A percentile compares a stretch with the other conserved stretches of the same genome.
Evolutionary conservation across 169 alveolate species (phyloP).

Genomic region (Plasmodium vivax): DNA sequence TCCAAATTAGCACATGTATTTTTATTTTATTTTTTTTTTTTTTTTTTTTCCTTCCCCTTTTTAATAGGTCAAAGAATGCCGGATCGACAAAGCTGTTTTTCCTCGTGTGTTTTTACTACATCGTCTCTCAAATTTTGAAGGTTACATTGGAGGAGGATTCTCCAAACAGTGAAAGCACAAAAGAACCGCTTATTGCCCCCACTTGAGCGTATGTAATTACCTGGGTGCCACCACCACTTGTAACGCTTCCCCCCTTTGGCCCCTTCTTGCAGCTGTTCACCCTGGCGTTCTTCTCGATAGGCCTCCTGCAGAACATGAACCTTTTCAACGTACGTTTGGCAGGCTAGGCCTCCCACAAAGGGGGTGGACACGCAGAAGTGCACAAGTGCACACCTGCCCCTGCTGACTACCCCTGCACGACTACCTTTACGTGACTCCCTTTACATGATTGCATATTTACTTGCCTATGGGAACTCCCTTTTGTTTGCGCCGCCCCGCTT

Average conservation of each 20-base stretch:
- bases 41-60: neutral
- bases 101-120: slow-evolving; percentile 23
- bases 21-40: neutral
- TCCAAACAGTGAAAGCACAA: neutral
- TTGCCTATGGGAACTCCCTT: neutral
- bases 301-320: slow-evolving; percentile 53
- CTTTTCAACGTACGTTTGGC: slow-evolving; percentile 26
- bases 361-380: neutral
- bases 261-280: slow-evolving; percentile 18
- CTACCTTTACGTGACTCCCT: too few relatives aligned
- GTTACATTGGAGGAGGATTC: neutral
- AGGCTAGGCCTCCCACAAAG: neutral
- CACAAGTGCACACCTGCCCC: neutral
- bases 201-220: neutral
- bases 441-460: neutral
- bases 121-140: slow-evolving; percentile 46
- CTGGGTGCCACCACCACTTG: neutral
- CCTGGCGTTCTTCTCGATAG: slow-evolving; percentile 48
- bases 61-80: slow-evolving; percentile 62
- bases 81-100: slow-evolving; percentile 52
- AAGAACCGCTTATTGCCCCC: neutral
- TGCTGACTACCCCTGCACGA: neutral
- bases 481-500: neutral
- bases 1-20: neutral
- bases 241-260: neutral